These are phyloP conservation scores for Apiospora sp. DNA, from an alignment of 2,329 filamentous ascomycete species.

Conservation along the genomic window DNA sequence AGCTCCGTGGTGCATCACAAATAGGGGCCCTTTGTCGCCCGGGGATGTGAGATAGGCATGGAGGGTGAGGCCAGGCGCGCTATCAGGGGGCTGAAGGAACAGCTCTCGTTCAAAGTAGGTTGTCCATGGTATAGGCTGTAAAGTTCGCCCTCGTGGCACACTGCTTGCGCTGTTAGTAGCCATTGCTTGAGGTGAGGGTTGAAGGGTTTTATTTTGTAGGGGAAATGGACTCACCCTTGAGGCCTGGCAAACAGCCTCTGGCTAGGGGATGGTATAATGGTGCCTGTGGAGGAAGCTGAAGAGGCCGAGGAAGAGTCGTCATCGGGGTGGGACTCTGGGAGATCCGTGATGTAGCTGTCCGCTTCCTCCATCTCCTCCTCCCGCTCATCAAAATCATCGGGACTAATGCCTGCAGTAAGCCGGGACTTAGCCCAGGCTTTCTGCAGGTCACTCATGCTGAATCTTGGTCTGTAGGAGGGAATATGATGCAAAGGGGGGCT, in stretches of 20 bases:
- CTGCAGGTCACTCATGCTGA: slow-evolving; percentile 80
- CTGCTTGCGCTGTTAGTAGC: slow-evolving; percentile 41
- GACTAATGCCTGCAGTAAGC: slow-evolving; percentile 59
- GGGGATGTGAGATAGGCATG: slow-evolving; percentile 92
- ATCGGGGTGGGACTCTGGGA: slow-evolving; percentile 58
- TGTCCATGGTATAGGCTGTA: slow-evolving; percentile 81
- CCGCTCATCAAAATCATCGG: slow-evolving; percentile 58
- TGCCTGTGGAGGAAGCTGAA: slow-evolving; percentile 91
- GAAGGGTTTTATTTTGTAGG: background rate
- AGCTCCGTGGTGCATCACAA: slow-evolving; percentile 94
- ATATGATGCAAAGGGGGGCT: background rate
- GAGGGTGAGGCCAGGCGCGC: slow-evolving; percentile 63
- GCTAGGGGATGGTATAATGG: slow-evolving; percentile 81
- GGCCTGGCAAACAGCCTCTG: slow-evolving; percentile 77
- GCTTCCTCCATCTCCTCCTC: slow-evolving; percentile 54
- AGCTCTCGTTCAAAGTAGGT: slow-evolving; percentile 91
- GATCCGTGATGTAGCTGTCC: slow-evolving; percentile 49
- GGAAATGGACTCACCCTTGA: slow-evolving; percentile 60
- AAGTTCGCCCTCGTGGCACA: slow-evolving; percentile 58
- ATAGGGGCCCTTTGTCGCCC: slow-evolving; percentile 76
- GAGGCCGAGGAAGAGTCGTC: slow-evolving; percentile 79
- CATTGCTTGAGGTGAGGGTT: slow-evolving; percentile 23
- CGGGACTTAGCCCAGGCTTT: slow-evolving; percentile 81
- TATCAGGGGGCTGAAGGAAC: slow-evolving; percentile 63
- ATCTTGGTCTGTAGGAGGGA: background rate